Conservation (phyloP, 768 basidiomycete species). For the Auricularia auricula-judae region DNA sequence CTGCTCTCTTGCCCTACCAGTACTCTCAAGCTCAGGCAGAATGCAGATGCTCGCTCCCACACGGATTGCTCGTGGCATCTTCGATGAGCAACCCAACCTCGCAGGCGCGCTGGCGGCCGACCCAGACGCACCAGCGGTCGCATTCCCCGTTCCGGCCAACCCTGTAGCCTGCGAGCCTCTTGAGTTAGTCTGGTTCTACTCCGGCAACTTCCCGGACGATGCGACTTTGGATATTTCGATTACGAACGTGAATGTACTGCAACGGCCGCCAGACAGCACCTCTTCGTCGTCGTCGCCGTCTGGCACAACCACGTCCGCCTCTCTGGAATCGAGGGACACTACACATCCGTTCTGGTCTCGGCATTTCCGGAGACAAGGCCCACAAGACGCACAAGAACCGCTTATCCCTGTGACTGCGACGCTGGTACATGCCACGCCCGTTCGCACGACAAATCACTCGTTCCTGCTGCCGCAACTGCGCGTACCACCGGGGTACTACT, state of each 20-base stretch:
- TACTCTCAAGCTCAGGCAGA: not conserved
- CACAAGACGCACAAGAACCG: not conserved
- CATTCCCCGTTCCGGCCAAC: not conserved
- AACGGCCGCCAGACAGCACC: not conserved
- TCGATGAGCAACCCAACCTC: not conserved
- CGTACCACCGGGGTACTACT: not conserved
- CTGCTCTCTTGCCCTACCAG: not conserved
- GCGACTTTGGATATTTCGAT: not conserved
- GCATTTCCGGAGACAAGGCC: not conserved
- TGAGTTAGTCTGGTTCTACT: not conserved
- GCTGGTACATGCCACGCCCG: not conserved
- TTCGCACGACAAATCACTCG: not conserved
- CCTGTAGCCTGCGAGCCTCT: not conserved
- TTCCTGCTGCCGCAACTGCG: not conserved
- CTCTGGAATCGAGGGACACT: not conserved
- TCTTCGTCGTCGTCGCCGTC: not conserved
- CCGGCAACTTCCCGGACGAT: not conserved
- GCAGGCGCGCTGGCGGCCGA: not conserved
- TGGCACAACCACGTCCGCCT: not conserved
- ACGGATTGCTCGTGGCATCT: not conserved
- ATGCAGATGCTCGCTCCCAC: not conserved
- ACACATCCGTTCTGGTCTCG: not conserved
- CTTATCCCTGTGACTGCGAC: not conserved
- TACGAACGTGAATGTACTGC: not conserved
- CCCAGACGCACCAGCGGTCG: not conserved